phyloP scores from a whole-genome alignment of 208 protist genomes.

The Leptomonas seymouri region DNA sequence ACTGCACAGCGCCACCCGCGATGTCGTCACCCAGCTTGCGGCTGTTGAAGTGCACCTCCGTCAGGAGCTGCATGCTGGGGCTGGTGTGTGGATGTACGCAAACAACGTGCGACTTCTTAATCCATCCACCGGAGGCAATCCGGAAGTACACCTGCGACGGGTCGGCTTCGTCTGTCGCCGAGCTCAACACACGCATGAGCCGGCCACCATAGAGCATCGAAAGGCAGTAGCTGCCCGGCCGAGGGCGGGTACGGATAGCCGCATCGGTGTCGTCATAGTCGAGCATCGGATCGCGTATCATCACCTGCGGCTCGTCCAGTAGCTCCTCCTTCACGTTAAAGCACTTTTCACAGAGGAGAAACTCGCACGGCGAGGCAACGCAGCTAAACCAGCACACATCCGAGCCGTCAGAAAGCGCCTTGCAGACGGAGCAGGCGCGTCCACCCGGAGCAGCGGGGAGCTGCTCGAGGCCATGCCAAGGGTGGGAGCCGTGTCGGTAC shows the following conservation, averaged over 20 bases:
- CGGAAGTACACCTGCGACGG: conserved; percentile 62
- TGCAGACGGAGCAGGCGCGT: conserved; percentile 65
- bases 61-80: conserved; percentile 32
- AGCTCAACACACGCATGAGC: conserved; percentile 72
- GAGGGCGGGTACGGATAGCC: conserved; percentile 67
- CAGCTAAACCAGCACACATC: conserved; percentile 68
- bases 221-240: conserved; percentile 53
- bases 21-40: conserved; percentile 24
- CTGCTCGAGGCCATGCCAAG: conserved; percentile 53
- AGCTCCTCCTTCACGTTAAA: conserved; percentile 75
- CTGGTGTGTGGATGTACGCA: conserved; percentile 45
- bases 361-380: conserved; percentile 44
- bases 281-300: conserved; percentile 69
- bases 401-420: conserved; percentile 44
- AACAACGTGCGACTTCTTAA: conserved; percentile 67
- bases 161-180: conserved; percentile 52
- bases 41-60: conserved; percentile 31
- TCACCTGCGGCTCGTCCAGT: conserved; percentile 57
- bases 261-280: conserved; percentile 48
- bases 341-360: conserved; percentile 78
- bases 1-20: conserved; percentile 22
- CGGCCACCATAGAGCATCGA: conserved; percentile 64
- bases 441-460: conserved; percentile 10
- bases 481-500: conserved; percentile 70
- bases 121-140: conserved; percentile 74